Percentiles rank a stretch among this genome's conserved stretches.
Conservation (phyloP, 2,329 filamentous ascomycete species). For the Ascochyta fabae region DNA sequence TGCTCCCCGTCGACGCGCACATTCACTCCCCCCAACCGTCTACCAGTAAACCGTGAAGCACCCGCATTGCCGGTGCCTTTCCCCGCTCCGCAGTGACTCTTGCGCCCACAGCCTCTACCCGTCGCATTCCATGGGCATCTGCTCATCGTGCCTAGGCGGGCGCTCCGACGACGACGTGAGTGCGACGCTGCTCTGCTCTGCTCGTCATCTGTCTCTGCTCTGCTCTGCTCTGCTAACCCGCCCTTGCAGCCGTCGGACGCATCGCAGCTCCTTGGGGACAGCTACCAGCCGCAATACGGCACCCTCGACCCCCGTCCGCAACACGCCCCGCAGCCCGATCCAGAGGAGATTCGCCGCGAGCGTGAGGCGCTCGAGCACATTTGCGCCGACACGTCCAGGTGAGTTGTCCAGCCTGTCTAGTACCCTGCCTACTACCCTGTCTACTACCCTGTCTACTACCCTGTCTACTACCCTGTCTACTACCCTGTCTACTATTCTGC, state of each 20-base stretch:
- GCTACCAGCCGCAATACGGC: conserved; percentile 54
- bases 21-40: conserved; percentile 10
- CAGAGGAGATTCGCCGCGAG: conserved; percentile 57
- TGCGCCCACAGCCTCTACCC: conserved; percentile 3
- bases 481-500: too few relatives aligned
- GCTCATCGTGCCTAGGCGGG: conserved; percentile 56
- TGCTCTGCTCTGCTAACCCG: conserved; percentile 26
- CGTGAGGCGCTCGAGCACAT: conserved; percentile 57
- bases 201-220: conserved; percentile 5
- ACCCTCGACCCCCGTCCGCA: conserved; percentile 35
- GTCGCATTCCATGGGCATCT: conserved; percentile 55
- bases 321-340: conserved; percentile 52
- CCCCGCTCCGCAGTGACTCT: conserved; percentile 1
- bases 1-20: conserved; percentile 17
- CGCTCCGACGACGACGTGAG: conserved; percentile 54
- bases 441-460: neutral
- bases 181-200: conserved; percentile 16
- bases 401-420: conserved; percentile 43
- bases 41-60: neutral
- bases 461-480: neutral
- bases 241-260: conserved; percentile 53
- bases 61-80: conserved; percentile 7
- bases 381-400: conserved; percentile 54
- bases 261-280: conserved; percentile 55
- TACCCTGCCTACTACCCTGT: too few relatives aligned